A percentile compares a stretch with the other conserved stretches of the same genome.
These are phyloP conservation scores for Xylaria scruposa DNA, from an alignment of 495 filamentous ascomycete genomes.

Conservation along the genomic window DNA sequence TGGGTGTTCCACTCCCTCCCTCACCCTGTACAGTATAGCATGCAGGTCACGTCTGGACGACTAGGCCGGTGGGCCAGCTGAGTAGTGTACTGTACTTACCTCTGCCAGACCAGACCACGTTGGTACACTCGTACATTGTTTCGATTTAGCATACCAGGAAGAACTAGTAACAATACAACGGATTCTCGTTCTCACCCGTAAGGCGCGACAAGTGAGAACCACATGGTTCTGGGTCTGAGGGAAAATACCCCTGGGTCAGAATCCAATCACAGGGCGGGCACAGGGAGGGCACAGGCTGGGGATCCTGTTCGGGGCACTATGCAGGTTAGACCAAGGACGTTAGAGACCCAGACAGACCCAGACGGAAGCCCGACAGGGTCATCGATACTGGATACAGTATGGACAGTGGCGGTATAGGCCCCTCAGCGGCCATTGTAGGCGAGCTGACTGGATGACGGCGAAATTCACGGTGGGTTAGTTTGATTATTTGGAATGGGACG, in stretches of 20 bases:
- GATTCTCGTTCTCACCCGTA: constrained; percentile 2
- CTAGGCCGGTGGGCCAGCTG: constrained; percentile 17
- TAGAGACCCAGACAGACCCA: not conserved
- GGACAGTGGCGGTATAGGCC: not conserved
- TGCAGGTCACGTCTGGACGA: constrained; percentile 27
- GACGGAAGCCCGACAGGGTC: not conserved
- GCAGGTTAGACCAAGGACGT: constrained; percentile 12
- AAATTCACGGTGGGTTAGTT: constrained; percentile 19
- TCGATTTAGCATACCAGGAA: not conserved
- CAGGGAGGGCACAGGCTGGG: constrained; percentile 11
- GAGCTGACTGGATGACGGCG: constrained; percentile 21
- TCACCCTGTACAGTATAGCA: constrained; percentile 15
- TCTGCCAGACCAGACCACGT: not conserved
- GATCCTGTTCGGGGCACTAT: constrained; percentile 16
- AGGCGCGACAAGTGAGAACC: not conserved
- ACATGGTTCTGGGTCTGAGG: constrained; percentile 21
- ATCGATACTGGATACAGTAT: constrained; percentile 20
- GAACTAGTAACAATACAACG: not conserved
- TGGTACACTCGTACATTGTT: not conserved
- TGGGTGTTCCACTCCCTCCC: constrained; percentile 7
- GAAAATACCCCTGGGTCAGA: constrained; percentile 9
- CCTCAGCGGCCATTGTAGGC: constrained; percentile 17
- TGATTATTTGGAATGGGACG: constrained; percentile 25
- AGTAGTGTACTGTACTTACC: constrained; percentile 17
- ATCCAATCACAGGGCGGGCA: constrained; percentile 15